A percentile compares a stretch with the other conserved stretches of the same genome.
phyloP scores from a whole-genome alignment of 1,284 basidiomycete species.

The Ganoderma lucidum region DNA sequence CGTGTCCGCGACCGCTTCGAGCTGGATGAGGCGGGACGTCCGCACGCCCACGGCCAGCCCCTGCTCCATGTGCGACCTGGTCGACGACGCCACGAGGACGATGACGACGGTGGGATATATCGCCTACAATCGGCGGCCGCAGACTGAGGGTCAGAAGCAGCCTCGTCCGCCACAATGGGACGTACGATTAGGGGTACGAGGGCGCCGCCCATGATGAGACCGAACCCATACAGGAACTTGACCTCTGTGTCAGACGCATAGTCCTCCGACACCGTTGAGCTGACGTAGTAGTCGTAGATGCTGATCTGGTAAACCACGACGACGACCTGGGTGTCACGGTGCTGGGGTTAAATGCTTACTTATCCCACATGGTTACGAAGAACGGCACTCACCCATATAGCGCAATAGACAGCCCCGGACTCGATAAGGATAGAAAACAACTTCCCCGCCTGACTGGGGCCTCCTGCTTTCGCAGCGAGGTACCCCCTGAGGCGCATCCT shows the following conservation, averaged over 20 bases:
- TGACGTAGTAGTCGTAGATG: not conserved
- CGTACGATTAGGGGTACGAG: conserved; percentile 2
- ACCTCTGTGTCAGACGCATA: no score
- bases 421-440: not conserved
- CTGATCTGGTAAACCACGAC: conserved; percentile 1
- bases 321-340: not conserved
- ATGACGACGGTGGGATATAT: not conserved
- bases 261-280: not conserved
- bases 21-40: not conserved
- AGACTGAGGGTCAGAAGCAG: no score
- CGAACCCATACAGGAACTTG: not conserved
- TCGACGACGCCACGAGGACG: not conserved
- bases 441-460: not conserved
- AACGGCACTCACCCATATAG: not conserved
- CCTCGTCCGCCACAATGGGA: not conserved
- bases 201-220: not conserved
- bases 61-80: not conserved
- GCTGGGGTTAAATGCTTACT: not conserved
- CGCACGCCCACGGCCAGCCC: not conserved
- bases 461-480: no score
- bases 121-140: not conserved
- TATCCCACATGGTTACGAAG: not conserved
- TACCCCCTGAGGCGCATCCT: not conserved
- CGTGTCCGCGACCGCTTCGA: not conserved
- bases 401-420: conserved; percentile 3